Evolutionary conservation across 352 stramenopile genomes (phyloP).

Genomic region (Globisporangium paddicum): DNA sequence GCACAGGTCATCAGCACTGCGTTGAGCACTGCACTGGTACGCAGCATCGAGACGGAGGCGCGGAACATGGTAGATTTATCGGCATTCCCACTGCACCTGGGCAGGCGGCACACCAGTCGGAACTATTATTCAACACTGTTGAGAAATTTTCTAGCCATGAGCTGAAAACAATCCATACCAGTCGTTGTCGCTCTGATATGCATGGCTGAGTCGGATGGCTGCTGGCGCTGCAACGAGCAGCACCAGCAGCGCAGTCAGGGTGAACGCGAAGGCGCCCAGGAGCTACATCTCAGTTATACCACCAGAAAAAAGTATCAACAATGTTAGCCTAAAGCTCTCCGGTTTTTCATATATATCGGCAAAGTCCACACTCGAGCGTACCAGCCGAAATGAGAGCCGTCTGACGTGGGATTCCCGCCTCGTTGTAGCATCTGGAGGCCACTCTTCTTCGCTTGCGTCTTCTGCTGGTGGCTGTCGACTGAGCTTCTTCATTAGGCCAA

Average conservation of each 20-base stretch:
- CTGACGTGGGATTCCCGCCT: not conserved
- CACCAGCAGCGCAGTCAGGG: slow-evolving; percentile 27
- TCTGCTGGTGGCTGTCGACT: slow-evolving; percentile 6
- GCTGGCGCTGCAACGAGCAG: slow-evolving; percentile 40
- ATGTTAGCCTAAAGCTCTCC: not conserved
- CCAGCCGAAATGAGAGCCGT: slow-evolving; percentile 21
- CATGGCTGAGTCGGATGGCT: slow-evolving; percentile 32
- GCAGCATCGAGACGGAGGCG: slow-evolving; percentile 21
- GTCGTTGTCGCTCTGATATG: slow-evolving; percentile 24
- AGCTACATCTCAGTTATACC: slow-evolving; percentile 19
- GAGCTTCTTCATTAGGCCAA: slow-evolving; percentile 45
- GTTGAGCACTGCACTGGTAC: slow-evolving; percentile 30
- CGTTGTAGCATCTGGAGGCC: not conserved
- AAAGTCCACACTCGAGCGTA: no score
- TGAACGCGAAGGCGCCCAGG: slow-evolving; percentile 21
- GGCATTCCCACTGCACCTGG: slow-evolving; percentile 1
- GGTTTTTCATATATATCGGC: not conserved
- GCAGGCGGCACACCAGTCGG: not conserved
- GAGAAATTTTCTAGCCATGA: not conserved
- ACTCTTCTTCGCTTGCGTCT: not conserved
- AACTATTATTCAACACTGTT: not conserved
- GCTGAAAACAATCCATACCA: slow-evolving; percentile 21
- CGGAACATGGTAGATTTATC: slow-evolving; percentile 14
- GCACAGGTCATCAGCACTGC: slow-evolving; percentile 36
- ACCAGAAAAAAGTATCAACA: not conserved